phyloP scores from a whole-genome alignment of 2,329 filamentous ascomycete species.

The Bipolaris sorokiniana region DNA sequence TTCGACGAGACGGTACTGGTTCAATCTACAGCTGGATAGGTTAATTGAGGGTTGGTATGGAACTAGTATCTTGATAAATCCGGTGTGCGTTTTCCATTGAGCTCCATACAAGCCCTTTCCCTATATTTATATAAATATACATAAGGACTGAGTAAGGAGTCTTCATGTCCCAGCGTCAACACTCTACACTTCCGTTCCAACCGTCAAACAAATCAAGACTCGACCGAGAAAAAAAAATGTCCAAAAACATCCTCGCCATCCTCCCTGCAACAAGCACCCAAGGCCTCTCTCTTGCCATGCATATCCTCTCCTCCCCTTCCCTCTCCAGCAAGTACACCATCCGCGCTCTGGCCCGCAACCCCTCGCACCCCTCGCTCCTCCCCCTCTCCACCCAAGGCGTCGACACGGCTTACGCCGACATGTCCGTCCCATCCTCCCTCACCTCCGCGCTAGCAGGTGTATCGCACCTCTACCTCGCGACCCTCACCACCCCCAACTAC shows the following conservation, averaged over 20 bases:
- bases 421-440: constrained; percentile 47
- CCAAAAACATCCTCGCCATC: constrained; percentile 29
- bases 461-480: constrained; percentile 38
- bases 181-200: too few relatives aligned
- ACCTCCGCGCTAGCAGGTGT: constrained; percentile 29
- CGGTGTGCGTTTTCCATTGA: too few relatives aligned
- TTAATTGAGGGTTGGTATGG: too few relatives aligned
- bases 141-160: too few relatives aligned
- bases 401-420: constrained; percentile 58
- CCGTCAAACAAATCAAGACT: too few relatives aligned
- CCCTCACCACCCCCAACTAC: constrained; percentile 31
- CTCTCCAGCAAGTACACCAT: constrained; percentile 51
- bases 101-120: too few relatives aligned
- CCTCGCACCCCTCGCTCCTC: constrained; percentile 53
- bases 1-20: too few relatives aligned
- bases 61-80: too few relatives aligned
- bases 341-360: constrained; percentile 63
- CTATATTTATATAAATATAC: too few relatives aligned
- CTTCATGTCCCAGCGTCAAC: too few relatives aligned
- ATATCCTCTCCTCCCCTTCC: constrained; percentile 53
- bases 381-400: constrained; percentile 55
- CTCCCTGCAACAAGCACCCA: constrained; percentile 54
- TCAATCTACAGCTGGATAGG: too few relatives aligned
- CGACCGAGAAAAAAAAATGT: neutral
- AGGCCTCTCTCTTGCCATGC: constrained; percentile 61